Percentiles rank a stretch among this genome's conserved stretches.
phyloP scores from a whole-genome alignment of 2,329 filamentous ascomycete species.

The Ambrosiella beaveri region DNA sequence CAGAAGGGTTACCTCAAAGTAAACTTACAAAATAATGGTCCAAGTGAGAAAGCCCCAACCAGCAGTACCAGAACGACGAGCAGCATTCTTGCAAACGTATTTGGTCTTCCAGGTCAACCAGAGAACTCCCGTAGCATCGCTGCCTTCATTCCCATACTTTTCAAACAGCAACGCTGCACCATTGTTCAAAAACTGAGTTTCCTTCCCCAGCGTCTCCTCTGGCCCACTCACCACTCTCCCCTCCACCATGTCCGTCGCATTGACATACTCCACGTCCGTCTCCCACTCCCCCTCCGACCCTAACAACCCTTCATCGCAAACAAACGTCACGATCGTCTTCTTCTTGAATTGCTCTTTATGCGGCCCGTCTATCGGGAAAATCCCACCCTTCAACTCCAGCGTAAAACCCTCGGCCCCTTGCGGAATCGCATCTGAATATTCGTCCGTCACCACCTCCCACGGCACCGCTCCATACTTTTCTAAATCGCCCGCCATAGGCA shows the following conservation, averaged over 20 bases:
- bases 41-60: conserved; percentile 96
- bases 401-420: conserved; percentile 51
- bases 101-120: conserved; percentile 75
- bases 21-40: conserved; percentile 74
- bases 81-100: conserved; percentile 55
- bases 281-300: conserved; percentile 57
- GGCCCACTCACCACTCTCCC: conserved; percentile 13
- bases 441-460: conserved; percentile 49
- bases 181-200: conserved; percentile 36
- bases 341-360: conserved; percentile 38
- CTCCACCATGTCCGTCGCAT: conserved; percentile 14
- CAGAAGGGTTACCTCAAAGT: background rate
- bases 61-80: conserved; percentile 27
- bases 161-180: conserved; percentile 56
- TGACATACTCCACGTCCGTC: conserved; percentile 34
- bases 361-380: conserved; percentile 32
- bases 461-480: conserved; percentile 35
- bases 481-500: conserved; percentile 61
- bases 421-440: conserved; percentile 33
- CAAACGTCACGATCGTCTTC: conserved; percentile 66
- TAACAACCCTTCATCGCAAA: conserved; percentile 56
- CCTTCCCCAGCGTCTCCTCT: conserved; percentile 21
- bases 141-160: conserved; percentile 46
- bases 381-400: conserved; percentile 48
- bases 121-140: conserved; percentile 43